Percentiles rank a stretch among this genome's conserved stretches.
Evolutionary conservation across 2,329 filamentous ascomycete species (phyloP).

Genomic region (Stachybotrys chlorohalonatus): DNA sequence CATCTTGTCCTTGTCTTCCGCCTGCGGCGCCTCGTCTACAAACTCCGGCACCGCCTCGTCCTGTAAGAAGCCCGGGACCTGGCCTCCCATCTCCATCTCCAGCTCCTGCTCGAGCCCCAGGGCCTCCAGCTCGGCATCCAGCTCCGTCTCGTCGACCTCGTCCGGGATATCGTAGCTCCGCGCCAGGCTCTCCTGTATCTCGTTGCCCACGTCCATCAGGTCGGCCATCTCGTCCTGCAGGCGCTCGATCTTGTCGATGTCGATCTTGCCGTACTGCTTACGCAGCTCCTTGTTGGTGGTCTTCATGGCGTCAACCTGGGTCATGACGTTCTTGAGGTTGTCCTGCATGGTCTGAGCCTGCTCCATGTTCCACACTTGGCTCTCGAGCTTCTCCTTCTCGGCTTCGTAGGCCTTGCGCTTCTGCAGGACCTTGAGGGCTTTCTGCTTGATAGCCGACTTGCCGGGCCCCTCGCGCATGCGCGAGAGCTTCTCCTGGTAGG

Average conservation of each 20-base stretch:
- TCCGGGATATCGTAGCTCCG: constrained; percentile 91
- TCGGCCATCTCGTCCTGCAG: constrained; percentile 99
- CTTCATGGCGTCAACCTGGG: constrained; percentile 95
- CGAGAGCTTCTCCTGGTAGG: constrained; percentile 77
- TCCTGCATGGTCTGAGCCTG: constrained; percentile 98
- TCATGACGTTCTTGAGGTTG: constrained; percentile 97
- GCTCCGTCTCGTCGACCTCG: constrained; percentile 90
- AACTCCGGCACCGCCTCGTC: constrained; percentile 84
- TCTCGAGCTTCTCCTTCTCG: constrained; percentile 86
- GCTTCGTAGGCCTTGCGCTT: constrained; percentile 89
- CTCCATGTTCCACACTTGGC: constrained; percentile 98
- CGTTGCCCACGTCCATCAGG: constrained; percentile 92
- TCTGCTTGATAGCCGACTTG: constrained; percentile 86
- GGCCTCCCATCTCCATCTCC: constrained; percentile 56
- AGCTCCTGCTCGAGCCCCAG: constrained; percentile 90
- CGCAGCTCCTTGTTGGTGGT: constrained; percentile 87
- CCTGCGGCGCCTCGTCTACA: constrained; percentile 80
- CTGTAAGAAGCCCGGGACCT: constrained; percentile 77
- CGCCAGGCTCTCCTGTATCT: constrained; percentile 92
- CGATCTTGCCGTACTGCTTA: constrained; percentile 93
- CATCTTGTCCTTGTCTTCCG: constrained; percentile 64
- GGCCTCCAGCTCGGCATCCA: constrained; percentile 94
- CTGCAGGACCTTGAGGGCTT: constrained; percentile 88
- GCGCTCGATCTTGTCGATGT: constrained; percentile 94
- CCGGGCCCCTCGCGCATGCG: constrained; percentile 96